phyloP scores from a whole-genome alignment of 352 stramenopile species.

The Phytophthora constricta region DNA sequence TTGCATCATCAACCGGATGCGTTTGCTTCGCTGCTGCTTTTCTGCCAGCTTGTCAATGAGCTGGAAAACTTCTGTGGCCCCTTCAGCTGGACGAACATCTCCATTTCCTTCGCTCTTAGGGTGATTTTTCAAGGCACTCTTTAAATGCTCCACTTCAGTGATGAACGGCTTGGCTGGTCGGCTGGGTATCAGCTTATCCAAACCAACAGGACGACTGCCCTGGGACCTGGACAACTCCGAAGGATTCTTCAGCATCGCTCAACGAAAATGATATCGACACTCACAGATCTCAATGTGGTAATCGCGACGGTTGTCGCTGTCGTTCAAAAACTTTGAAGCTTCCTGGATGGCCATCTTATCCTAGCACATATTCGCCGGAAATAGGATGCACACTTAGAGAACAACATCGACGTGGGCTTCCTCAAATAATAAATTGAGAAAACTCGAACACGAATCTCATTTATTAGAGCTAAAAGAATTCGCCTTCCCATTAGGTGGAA shows the following conservation, averaged over 20 bases:
- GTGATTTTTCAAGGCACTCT: not conserved
- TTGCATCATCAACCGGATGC: constrained; percentile 69
- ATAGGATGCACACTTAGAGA: too few relatives aligned
- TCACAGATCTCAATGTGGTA: not conserved
- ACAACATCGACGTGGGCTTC: too few relatives aligned
- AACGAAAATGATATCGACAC: not conserved
- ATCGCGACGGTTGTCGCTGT: not conserved
- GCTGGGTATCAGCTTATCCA: constrained; percentile 4
- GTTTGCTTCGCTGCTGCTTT: constrained; percentile 58
- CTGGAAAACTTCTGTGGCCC: constrained; percentile 49
- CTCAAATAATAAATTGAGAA: not conserved
- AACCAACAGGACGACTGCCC: not conserved
- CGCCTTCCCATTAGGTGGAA: too few relatives aligned
- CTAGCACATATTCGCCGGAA: not conserved
- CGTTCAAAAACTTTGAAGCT: not conserved
- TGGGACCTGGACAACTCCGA: not conserved
- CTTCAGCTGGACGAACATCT: constrained; percentile 23
- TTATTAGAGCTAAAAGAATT: too few relatives aligned
- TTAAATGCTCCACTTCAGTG: constrained; percentile 37
- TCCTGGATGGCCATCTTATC: not conserved
- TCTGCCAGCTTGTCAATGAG: constrained; percentile 60
- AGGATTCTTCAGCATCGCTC: constrained; percentile 6
- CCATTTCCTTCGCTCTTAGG: constrained; percentile 8
- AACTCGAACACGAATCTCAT: not conserved
- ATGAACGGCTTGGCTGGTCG: constrained; percentile 38